Conservation (phyloP, 164 flowering plant species). For the Stephania yunnanensis region DNA sequence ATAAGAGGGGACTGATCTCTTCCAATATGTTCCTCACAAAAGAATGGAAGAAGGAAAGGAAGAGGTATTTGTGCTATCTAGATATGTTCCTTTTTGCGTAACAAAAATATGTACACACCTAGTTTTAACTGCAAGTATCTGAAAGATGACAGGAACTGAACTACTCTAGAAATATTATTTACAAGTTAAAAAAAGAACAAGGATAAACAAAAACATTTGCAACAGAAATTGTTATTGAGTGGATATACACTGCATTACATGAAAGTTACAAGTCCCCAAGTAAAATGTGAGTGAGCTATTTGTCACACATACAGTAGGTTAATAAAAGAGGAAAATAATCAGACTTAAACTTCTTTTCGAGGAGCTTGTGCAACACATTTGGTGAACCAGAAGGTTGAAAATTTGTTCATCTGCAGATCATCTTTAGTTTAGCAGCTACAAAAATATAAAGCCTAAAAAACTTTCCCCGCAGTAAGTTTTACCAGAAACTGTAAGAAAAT, state of each 20-base stretch:
- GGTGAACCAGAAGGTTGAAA: background rate
- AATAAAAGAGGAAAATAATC: background rate
- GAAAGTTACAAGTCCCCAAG: background rate
- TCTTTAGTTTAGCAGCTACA: background rate
- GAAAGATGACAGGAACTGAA: no score
- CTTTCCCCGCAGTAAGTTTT: background rate
- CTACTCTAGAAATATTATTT: background rate
- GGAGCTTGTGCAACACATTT: no score
- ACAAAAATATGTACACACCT: no score
- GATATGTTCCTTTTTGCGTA: no score
- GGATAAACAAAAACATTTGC: background rate
- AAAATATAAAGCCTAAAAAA: background rate
- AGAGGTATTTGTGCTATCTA: no score
- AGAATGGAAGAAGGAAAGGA: no score
- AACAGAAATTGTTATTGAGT: background rate
- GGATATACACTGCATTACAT: background rate
- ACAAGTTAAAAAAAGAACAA: background rate
- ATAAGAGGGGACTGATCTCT: background rate
- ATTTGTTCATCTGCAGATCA: background rate
- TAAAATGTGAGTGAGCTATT: background rate
- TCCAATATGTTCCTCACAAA: background rate
- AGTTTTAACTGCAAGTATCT: no score
- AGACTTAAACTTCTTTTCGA: background rate
- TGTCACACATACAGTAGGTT: background rate
- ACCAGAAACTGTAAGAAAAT: background rate